Conservation (phyloP, 257 asterid species). For the Coffea canephora region DNA sequence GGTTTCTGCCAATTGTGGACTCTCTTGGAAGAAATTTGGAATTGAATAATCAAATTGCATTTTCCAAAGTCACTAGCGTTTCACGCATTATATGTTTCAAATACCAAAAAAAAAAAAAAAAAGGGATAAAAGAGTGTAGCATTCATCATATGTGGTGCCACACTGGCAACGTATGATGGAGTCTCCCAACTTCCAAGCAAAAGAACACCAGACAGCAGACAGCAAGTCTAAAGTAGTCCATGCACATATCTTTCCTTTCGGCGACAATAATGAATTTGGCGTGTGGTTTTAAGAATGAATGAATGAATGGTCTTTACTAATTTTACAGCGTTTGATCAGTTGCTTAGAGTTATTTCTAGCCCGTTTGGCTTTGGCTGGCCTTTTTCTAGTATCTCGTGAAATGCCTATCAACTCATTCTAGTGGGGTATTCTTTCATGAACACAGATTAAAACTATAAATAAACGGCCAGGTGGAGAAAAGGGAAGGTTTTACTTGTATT, state of each 20-base stretch:
- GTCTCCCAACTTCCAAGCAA: constrained; percentile 9
- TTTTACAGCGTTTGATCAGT: not conserved
- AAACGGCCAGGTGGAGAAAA: too few species aligned
- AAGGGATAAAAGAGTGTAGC: not conserved
- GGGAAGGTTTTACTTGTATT: too few species aligned
- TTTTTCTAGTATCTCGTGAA: not conserved
- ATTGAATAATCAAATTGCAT: not conserved
- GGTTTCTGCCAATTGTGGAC: not conserved
- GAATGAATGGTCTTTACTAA: too few species aligned
- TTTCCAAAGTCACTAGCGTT: not conserved
- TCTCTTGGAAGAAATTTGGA: too few species aligned
- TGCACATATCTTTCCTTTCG: not conserved
- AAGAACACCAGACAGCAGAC: not conserved
- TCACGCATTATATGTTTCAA: not conserved
- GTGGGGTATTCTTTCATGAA: not conserved
- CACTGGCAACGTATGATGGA: not conserved
- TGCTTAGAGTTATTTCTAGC: not conserved
- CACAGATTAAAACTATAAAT: too few species aligned
- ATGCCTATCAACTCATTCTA: not conserved
- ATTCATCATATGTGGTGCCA: not conserved
- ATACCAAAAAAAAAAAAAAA: not conserved
- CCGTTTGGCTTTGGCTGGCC: not conserved
- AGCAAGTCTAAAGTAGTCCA: not conserved
- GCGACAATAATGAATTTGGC: not conserved
- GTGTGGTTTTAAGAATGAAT: not conserved